phyloP scores from a whole-genome alignment of 2,329 filamentous ascomycete genomes.

The Exophiala bonariae region DNA sequence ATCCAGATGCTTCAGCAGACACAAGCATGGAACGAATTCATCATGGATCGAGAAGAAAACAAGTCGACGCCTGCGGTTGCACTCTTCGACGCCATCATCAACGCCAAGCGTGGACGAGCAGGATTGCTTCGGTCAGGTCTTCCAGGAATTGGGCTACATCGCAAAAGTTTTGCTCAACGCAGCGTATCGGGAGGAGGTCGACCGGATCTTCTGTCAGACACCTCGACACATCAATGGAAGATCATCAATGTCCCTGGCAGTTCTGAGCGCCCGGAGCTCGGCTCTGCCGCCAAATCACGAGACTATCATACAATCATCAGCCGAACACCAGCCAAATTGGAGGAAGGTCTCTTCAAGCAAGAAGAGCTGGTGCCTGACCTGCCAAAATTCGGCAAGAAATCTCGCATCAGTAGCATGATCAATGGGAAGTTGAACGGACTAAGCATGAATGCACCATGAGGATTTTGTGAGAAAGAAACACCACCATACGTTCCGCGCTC shows the following conservation, averaged over 20 bases:
- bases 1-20: conserved; percentile 64
- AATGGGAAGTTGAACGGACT: conserved; percentile 25
- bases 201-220: conserved; percentile 62
- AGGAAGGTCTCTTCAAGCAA: conserved; percentile 61
- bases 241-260: conserved; percentile 60
- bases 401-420: conserved; percentile 9
- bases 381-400: conserved; percentile 15
- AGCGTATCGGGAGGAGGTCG: conserved; percentile 35
- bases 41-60: conserved; percentile 61
- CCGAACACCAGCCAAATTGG: conserved; percentile 76
- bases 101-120: conserved; percentile 64
- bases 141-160: conserved; percentile 15
- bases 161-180: conserved; percentile 28
- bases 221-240: conserved; percentile 64
- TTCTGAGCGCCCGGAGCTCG: conserved; percentile 39
- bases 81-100: conserved; percentile 65
- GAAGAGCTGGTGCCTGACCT: conserved; percentile 21
- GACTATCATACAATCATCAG: conserved; percentile 63
- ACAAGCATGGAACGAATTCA: conserved; percentile 66
- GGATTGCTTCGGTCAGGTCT: conserved; percentile 37
- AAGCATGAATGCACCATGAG: conserved; percentile 25
- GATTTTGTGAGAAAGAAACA: too few relatives aligned
- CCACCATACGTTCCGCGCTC: too few relatives aligned
- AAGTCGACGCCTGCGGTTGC: conserved; percentile 50
- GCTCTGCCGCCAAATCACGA: conserved; percentile 35